Evolutionary conservation across 345 rosid species (phyloP).

Genomic region (Lenwebbia sp.): DNA sequence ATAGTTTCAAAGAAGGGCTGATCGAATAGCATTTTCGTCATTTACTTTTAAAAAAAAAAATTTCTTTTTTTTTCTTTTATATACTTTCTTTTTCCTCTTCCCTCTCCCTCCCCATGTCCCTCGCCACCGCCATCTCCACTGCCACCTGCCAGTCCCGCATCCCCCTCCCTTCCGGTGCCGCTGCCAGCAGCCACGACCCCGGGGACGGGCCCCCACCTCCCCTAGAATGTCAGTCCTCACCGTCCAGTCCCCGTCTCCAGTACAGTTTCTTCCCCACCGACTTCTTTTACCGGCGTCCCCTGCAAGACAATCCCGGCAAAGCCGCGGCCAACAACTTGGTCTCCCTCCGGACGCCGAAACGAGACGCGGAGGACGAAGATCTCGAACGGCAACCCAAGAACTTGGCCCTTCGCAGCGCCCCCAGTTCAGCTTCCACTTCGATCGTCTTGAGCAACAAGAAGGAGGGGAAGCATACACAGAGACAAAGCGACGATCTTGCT

Average conservation of each 20-base stretch:
- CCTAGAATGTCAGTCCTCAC: too few relatives aligned
- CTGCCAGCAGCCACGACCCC: too few relatives aligned
- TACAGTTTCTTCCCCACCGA: constrained; percentile 41
- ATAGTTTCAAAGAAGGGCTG: too few relatives aligned
- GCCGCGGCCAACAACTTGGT: not conserved
- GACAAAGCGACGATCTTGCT: not conserved
- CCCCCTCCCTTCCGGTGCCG: too few relatives aligned
- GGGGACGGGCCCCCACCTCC: too few relatives aligned
- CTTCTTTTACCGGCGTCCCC: not conserved
- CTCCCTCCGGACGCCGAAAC: not conserved
- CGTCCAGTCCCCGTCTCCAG: constrained; percentile 1
- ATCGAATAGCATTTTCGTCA: too few relatives aligned
- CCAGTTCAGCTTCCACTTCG: not conserved
- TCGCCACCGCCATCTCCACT: too few relatives aligned
- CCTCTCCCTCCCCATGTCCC: too few relatives aligned
- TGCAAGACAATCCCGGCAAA: not conserved
- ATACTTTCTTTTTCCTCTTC: too few relatives aligned
- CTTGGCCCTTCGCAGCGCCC: not conserved
- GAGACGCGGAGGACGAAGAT: not conserved
- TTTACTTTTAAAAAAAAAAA: too few relatives aligned
- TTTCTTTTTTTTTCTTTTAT: too few relatives aligned
- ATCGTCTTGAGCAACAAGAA: not conserved
- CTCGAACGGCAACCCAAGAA: not conserved
- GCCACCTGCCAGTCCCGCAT: too few relatives aligned
- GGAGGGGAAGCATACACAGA: not conserved